Conservation (phyloP, 345 rosid species). For the Rhodamnia argentea region DNA sequence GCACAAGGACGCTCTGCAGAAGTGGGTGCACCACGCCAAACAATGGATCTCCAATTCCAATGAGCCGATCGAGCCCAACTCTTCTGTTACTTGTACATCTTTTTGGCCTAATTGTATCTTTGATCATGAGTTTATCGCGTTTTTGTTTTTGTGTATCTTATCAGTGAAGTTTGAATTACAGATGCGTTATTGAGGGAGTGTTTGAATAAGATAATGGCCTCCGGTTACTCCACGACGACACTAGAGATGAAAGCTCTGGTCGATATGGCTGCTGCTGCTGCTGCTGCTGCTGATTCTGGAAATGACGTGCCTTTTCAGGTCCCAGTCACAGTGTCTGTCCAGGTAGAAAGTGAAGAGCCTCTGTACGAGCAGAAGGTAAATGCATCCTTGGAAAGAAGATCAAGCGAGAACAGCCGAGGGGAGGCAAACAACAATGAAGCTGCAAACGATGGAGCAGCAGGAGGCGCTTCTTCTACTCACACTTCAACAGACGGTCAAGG, state of each 20-base stretch:
- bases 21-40: conserved; percentile 66
- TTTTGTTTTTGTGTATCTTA: not conserved
- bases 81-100: conserved; percentile 46
- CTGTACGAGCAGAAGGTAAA: conserved; percentile 44
- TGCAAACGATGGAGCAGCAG: too few relatives aligned
- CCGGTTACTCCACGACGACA: conserved; percentile 63
- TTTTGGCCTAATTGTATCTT: not conserved
- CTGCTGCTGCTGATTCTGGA: conserved; percentile 30
- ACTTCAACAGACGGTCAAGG: too few relatives aligned
- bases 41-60: conserved; percentile 67
- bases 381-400: too few relatives aligned
- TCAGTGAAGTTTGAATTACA: conserved; percentile 6
- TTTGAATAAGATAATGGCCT: conserved; percentile 76
- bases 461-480: too few relatives aligned
- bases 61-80: conserved; percentile 39
- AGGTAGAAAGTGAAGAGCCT: conserved; percentile 25
- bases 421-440: too few relatives aligned
- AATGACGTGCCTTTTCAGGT: conserved; percentile 55
- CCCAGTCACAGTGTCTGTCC: conserved; percentile 31
- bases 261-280: conserved; percentile 73
- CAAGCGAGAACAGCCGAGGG: too few relatives aligned
- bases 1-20: conserved; percentile 70
- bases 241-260: conserved; percentile 85
- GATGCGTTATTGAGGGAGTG: conserved; percentile 71
- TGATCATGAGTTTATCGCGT: not conserved